These are phyloP conservation scores for Phytophthora pseudosyringae DNA, from an alignment of 352 stramenopile genomes.

Conservation along the genomic window DNA sequence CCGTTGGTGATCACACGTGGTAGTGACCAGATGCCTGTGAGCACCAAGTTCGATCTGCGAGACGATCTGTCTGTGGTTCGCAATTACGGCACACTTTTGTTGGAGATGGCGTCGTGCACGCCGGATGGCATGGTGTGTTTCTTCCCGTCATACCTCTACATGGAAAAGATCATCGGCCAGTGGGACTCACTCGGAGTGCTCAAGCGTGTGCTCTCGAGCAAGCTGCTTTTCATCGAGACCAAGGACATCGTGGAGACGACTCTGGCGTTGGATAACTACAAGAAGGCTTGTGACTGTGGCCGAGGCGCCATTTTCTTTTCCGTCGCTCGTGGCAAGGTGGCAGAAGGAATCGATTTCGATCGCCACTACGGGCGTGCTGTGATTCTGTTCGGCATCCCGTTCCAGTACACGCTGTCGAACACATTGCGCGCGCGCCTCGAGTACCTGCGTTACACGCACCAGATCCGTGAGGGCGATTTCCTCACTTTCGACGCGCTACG, in stretches of 20 bases:
- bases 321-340: slow-evolving; percentile 98
- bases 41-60: slow-evolving; percentile 93
- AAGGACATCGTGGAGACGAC: slow-evolving; percentile 99
- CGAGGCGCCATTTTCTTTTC: slow-evolving; percentile 98
- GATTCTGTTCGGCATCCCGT: slow-evolving; percentile 99
- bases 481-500: slow-evolving; percentile 99
- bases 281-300: slow-evolving; percentile 95
- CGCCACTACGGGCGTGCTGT: slow-evolving; percentile 98
- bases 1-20: slow-evolving; percentile 98
- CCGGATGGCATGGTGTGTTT: slow-evolving; percentile 99
- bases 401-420: slow-evolving; percentile 98
- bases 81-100: slow-evolving; percentile 96
- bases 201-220: slow-evolving; percentile 95
- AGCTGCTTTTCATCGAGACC: slow-evolving; percentile 99
- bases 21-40: slow-evolving; percentile 97
- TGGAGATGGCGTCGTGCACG: slow-evolving; percentile 94
- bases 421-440: slow-evolving; percentile 95
- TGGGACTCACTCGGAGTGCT: slow-evolving; percentile 95
- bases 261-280: slow-evolving; percentile 98
- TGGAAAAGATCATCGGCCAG: slow-evolving; percentile 98
- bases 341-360: slow-evolving; percentile 99
- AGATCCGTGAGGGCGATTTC: slow-evolving; percentile 96
- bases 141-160: slow-evolving; percentile 99
- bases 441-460: slow-evolving; percentile 95
- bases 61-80: slow-evolving; percentile 93